Evolutionary conservation across 73 alveolate species (phyloP), one percentile per base, ranked within the genome.

Genomic region (Symbiodinium natans): DNA sequence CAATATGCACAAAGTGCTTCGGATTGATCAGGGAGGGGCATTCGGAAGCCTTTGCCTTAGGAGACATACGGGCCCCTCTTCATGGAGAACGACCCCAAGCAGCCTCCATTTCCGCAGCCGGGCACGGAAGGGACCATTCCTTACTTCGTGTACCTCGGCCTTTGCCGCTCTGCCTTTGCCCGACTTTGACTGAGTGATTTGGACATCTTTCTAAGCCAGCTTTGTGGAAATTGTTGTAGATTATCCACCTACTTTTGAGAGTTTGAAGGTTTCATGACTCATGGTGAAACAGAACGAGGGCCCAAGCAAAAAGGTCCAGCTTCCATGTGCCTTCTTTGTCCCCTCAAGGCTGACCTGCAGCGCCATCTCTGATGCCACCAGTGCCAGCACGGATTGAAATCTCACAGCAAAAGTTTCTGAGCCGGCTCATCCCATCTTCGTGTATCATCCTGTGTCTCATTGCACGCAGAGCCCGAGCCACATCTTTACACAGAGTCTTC

Each of bases 81-180:
- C 41, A 83, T 89, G 95, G 95, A 89, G 95, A 89, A 33, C 29
- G 95, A 89, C 46, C 87, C 85, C n/a, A 89, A 39, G 95, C 95
- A 25, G 21, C 95, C 95, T 38, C 95, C 95, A 17, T 89, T 89
- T 25, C 95, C 95, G 0, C 86, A 89, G 46, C 95, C 95, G 38
- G 95, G 95, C 15, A 89, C 95, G 39, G 95, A 89, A 54, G 73
- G 75, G 43, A 89, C 95, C 42, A 89, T 89, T 31, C 87, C 95
- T 15, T 89, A 89, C 33, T 89, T 89, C 74, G 13, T 89, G 95
- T 39, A 36, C 34, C 95, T 89, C 25, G 71, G 38, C 31, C 7
- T n/a, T n/a, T n/a, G n/a, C n/a, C n/a, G n/a, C n/a, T n/a, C n/a
- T n/a, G n/a, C n/a, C n/a, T n/a, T n/a, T n/a, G n/a, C n/a, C n/a